Conservation (phyloP, 2,329 filamentous ascomycete species). For the Coniochaeta sp. region DNA sequence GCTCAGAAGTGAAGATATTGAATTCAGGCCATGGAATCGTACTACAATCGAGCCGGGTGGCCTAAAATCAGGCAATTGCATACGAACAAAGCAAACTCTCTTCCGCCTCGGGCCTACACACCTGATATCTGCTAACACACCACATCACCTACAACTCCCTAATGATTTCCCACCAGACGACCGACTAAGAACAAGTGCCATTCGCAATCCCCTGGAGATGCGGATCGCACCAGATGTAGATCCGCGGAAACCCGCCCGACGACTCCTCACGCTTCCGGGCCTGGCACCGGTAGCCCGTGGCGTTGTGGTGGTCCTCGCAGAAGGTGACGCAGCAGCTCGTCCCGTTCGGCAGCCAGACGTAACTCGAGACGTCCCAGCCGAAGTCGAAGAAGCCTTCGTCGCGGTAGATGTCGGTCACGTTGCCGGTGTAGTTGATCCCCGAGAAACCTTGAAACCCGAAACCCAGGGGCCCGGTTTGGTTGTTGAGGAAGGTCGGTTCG, state of each 20-base stretch:
- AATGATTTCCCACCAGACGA: too few relatives aligned
- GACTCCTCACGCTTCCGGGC: slow-evolving; percentile 10
- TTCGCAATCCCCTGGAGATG: slow-evolving; percentile 3
- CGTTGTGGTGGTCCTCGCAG: slow-evolving; percentile 16
- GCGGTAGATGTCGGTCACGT: slow-evolving; percentile 13
- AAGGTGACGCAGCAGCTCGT: slow-evolving; percentile 20
- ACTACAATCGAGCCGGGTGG: too few relatives aligned
- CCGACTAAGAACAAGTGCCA: slow-evolving; percentile 4
- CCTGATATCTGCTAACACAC: neutral
- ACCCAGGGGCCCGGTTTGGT: slow-evolving; percentile 12
- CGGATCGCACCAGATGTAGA: slow-evolving; percentile 19
- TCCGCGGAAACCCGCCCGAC: slow-evolving; percentile 12
- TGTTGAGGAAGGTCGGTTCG: slow-evolving; percentile 11
- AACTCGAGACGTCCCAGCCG: slow-evolving; percentile 12
- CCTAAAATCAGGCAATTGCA: too few relatives aligned
- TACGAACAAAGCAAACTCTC: too few relatives aligned
- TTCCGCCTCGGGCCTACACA: too few relatives aligned
- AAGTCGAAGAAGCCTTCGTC: slow-evolving; percentile 19
- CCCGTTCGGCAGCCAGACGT: slow-evolving; percentile 17
- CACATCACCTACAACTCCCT: too few relatives aligned
- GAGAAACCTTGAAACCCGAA: slow-evolving; percentile 26
- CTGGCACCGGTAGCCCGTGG: slow-evolving; percentile 19
- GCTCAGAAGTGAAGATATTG: too few relatives aligned
- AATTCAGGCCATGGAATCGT: too few relatives aligned
- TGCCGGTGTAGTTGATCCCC: slow-evolving; percentile 15